Base-by-base conservation (phyloP, 495 filamentous ascomycete species). In the Penicillium alfredii region DNA sequence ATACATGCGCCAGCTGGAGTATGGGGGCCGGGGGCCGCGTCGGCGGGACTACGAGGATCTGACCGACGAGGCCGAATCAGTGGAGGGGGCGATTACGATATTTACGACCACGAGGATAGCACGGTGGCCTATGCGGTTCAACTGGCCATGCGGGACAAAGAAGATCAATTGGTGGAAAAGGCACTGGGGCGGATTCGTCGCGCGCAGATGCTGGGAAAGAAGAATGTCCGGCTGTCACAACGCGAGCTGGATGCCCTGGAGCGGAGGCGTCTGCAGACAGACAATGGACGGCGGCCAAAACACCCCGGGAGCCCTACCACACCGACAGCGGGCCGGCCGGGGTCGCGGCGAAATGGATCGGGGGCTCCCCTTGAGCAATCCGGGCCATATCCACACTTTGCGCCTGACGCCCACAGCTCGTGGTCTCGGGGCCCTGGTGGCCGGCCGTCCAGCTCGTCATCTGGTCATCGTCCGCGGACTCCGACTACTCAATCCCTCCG, bases 191-290 rank as follows among this genome's bases (percentile, higher is more conserved):
- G 84, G 31, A 90, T 94, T 61, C 76, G 74, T 40, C 77, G 77
- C 30, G 86, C 87, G 17, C 77, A 84, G 41, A 68, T 72, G 42
- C 74, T 77, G 48, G 87, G 87, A 25, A 81, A 78, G 59, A 69
- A 64, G 23, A 86, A 89, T 30, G 86, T 93, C 17, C 81, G 78
- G 45, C 64, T 94, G 35, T 82, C 74, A 36, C 73, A 81, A 45
- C 72, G 77, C 18, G 87, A 92, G 53, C 59, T 88, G 42, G 81
- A 82, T 24, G 87, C 86, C 21, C 61, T 89, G 31, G 80, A 89
- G 54, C 75, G 82, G 30, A 76, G 77, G 55, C 73, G 80, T 35
- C 61, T 75, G 50, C 67, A 77, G 40, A 68, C 66, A 13, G 63
- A 66, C 27, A 60, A 40, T 27, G 14, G 49, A 18, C 35, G 41